Conservation (phyloP, 2,329 filamentous ascomycete genomes). For the Penicillium sp. region DNA sequence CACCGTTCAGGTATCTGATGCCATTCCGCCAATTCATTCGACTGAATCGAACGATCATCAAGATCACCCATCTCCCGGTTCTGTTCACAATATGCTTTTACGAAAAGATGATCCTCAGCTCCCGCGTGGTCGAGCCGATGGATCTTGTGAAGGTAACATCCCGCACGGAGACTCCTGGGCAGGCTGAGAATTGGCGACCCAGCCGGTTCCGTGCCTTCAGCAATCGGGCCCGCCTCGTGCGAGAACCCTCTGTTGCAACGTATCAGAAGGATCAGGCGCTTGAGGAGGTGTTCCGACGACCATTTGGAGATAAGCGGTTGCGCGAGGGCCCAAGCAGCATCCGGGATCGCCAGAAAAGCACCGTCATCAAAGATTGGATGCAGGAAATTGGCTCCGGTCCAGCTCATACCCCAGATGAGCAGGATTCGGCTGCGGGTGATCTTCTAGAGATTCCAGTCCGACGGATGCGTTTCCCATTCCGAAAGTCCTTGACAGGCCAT, state of each 20-base stretch:
- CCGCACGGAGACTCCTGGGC: constrained; percentile 56
- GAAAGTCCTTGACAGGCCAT: constrained; percentile 34
- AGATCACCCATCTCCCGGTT: constrained; percentile 85
- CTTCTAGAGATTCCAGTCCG: constrained; percentile 60
- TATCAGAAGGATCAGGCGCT: constrained; percentile 88
- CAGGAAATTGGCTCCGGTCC: constrained; percentile 65
- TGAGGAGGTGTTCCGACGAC: constrained; percentile 85
- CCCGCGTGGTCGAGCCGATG: constrained; percentile 78
- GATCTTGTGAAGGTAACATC: constrained; percentile 80
- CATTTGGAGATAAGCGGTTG: constrained; percentile 67
- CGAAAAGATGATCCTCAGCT: constrained; percentile 78
- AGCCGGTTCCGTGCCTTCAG: constrained; percentile 72
- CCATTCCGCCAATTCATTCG: constrained; percentile 81
- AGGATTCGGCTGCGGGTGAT: constrained; percentile 64
- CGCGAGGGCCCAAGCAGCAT: constrained; percentile 63
- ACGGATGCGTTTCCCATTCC: constrained; percentile 58
- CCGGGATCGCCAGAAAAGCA: constrained; percentile 74
- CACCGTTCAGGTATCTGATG: constrained; percentile 80
- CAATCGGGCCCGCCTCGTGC: constrained; percentile 68
- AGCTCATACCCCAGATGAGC: constrained; percentile 64
- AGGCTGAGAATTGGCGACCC: constrained; percentile 65
- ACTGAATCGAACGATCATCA: constrained; percentile 89
- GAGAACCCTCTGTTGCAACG: constrained; percentile 86
- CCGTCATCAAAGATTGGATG: constrained; percentile 91
- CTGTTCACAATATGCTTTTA: constrained; percentile 87